Base-by-base conservation (phyloP, 2,329 filamentous ascomycete genomes). In the Cladobotryum mycophilum region DNA sequence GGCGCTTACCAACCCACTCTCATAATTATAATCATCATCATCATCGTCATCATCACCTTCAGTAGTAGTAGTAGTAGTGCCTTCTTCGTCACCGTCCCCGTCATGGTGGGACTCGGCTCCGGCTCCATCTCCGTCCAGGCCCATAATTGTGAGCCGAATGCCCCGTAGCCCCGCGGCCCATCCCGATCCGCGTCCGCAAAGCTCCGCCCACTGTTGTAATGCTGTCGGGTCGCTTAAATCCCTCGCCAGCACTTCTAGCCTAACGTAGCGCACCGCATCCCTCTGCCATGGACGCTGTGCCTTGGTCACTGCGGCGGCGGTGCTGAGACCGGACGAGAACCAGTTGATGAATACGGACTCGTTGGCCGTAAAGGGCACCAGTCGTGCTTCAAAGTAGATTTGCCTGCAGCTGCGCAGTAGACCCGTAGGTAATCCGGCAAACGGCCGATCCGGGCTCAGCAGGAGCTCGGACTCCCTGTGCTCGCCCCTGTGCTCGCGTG, bases 271-370 rank as follows among this genome's bases (percentile, higher is more conserved):
- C 58, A 77, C 56, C 2, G 56, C 54, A n/a, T 56, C 56, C 4
- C 62, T 60, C 64, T 78, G 74, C 75, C 75, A 78, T 3, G 62
- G 55, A 34, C 50, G 48, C 20, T 74, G 57, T 13, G 61, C 54
- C 2, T 67, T 62, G 48, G 75, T 71, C 1, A 63, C 60, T 3
- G 62, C 62, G 8, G 65, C 57, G 0, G 72, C 73, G 1, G 72
- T 66, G 56, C 67, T 68, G 3, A 75, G 57, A 0, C 73, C 75
- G 13, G 70, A 73, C 12, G 69, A 65, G 59, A 74, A 74, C 69
- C 70, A 73, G 41, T 70, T 71, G 36, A 70, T 62, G 53, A 76
- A 78, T 20, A 68, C 67, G 51, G 77, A 76, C 47, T 76, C 72
- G 60, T 73, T 75, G 18, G 59, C 52, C 7, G 59, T 55, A 55